Evolutionary conservation across 345 rosid genomes (phyloP).

Genomic region (Acer saccharum): DNA sequence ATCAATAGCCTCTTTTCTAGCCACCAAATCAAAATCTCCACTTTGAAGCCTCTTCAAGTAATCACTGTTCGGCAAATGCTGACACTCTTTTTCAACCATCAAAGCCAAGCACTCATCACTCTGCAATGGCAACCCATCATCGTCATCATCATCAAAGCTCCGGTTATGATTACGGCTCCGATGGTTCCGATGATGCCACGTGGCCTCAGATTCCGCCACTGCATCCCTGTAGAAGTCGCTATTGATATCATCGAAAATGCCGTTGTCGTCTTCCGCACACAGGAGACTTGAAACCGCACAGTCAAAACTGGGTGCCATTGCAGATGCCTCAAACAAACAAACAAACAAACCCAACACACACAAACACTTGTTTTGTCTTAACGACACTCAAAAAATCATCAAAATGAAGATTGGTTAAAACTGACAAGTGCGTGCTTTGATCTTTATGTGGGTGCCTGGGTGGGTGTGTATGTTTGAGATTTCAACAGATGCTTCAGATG

Average conservation of each 20-base stretch:
- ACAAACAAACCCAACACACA: neutral
- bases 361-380: conserved; percentile 9
- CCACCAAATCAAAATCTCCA: conserved; percentile 55
- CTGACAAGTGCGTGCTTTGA: neutral
- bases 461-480: neutral
- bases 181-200: conserved; percentile 35
- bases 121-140: conserved; percentile 41
- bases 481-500: neutral
- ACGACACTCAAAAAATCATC: conserved; percentile 14
- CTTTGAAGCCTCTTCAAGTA: conserved; percentile 52
- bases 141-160: conserved; percentile 24
- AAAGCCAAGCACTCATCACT: conserved; percentile 55
- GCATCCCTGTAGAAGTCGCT: conserved; percentile 29
- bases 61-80: conserved; percentile 51
- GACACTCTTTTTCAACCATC: conserved; percentile 61
- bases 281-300: conserved; percentile 48
- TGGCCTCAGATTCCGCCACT: conserved; percentile 37
- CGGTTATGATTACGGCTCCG: conserved; percentile 27
- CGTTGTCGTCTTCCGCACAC: conserved; percentile 52
- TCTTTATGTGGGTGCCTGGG: neutral
- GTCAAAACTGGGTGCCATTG: conserved; percentile 73
- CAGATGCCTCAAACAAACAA: conserved; percentile 2
- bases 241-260: conserved; percentile 41
- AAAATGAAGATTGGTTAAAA: conserved; percentile 8
- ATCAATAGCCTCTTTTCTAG: conserved; percentile 56